Evolutionary conservation across 768 basidiomycete species (phyloP), one percentile per base, ranked within the genome.

Genomic region (Xerocomellus intermedius): DNA sequence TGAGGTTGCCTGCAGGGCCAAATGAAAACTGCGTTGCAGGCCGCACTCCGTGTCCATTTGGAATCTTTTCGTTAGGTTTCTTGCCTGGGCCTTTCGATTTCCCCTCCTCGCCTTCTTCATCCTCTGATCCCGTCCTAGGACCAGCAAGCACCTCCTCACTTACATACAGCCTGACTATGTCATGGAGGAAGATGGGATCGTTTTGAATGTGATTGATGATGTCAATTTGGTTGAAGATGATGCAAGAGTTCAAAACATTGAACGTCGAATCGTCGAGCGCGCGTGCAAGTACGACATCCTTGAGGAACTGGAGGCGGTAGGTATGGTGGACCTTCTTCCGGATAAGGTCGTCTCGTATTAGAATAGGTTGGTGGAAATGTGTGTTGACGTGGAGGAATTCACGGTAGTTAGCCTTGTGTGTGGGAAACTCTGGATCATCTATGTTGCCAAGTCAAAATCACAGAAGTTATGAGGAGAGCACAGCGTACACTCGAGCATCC

Each of bases 211-310:
- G 86, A 46, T 80, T 84, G 65, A 99, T 94, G 66, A 99, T 98
- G 73, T 99, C 97, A 64, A 96, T 94, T 70, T 99, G 96, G 74
- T 98, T 97, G 82, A 95, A 98, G 68, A 98, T 93, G 70, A 99
- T 94, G 73, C 91, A 91, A 2, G 93, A 94, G 73, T 94, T 98
- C 67, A 98, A 83, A 64, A 97, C 92, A 66, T 93, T 94, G 80
- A 98, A 96, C 0, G 95, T 98, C 2, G 91, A 89, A 71, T 99
- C 97, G 64, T 99, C 97, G 46, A 98, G 82, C 2, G 88, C 87
- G 17, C 97, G 87, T 1, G 94, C 93, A 46, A 99, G 89, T 39
- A 99, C 93, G 55, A 99, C 96, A 69, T 99, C 97, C 71, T 98
- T 98, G 65, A 99, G 87, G 73, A 94, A 98, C 67, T 94, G 93